Conservation (phyloP, 23 red algal genomes). For the Gracilaria gracilis region DNA sequence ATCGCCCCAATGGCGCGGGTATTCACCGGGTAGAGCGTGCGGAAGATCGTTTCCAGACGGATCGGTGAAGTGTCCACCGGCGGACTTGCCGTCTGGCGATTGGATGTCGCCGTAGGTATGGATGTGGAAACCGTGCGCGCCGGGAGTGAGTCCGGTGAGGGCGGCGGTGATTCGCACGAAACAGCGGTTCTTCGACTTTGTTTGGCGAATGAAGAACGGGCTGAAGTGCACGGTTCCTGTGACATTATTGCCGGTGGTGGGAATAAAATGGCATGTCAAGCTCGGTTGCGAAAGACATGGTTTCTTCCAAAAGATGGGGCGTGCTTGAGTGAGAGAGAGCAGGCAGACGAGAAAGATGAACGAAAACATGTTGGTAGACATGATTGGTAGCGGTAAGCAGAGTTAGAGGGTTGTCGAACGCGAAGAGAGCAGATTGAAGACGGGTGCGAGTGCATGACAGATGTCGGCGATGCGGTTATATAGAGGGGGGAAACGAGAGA, state of each 20-base stretch:
- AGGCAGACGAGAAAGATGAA: neutral
- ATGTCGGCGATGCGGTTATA: neutral
- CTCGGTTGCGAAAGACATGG: conserved; percentile 23
- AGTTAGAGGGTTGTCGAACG: no score
- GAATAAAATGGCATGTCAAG: conserved; percentile 45
- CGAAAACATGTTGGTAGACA: neutral
- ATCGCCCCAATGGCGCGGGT: conserved; percentile 55
- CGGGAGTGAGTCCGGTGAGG: neutral
- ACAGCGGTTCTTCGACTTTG: conserved; percentile 2
- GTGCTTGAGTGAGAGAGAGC: neutral
- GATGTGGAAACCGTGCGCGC: conserved; percentile 58
- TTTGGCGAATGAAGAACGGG: conserved; percentile 5
- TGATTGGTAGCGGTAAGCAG: neutral
- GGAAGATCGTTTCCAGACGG: conserved; percentile 4
- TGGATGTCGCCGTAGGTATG: conserved; percentile 67
- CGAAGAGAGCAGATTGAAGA: no score
- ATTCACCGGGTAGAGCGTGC: conserved; percentile 44
- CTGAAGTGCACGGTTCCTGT: conserved; percentile 29
- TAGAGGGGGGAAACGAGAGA: neutral
- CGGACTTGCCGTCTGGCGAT: conserved; percentile 18
- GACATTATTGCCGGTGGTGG: conserved; percentile 42
- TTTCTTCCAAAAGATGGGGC: conserved; percentile 4
- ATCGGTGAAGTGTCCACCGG: conserved; percentile 65
- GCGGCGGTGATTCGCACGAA: conserved; percentile 40
- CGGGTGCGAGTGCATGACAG: no score